Evolutionary conservation across 768 basidiomycete species (phyloP).

Genomic region (Candolleomyces efflorescens): DNA sequence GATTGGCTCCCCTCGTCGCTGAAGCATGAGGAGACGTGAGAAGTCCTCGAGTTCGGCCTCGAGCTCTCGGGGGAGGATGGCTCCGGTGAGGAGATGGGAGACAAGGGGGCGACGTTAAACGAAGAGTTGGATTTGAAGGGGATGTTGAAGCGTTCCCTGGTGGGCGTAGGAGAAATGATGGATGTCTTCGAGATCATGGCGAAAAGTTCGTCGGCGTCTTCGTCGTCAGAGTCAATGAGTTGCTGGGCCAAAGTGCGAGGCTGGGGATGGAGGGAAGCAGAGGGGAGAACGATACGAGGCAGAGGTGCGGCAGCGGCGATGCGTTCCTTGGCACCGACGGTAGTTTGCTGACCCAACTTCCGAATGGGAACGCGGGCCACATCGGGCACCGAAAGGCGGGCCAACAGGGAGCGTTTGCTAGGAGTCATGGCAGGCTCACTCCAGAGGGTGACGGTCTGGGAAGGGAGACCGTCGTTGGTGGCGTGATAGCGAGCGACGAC

Average conservation of each 20-base stretch:
- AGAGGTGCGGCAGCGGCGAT: conserved; percentile 14
- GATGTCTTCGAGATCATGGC: conserved; percentile 28
- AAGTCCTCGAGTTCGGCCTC: conserved; percentile 39
- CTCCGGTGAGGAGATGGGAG: conserved; percentile 19
- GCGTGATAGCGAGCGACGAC: conserved; percentile 26
- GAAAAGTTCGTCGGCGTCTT: conserved; percentile 33
- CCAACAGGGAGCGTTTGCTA: conserved; percentile 14
- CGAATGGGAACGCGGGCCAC: conserved; percentile 23
- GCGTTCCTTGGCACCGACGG: conserved; percentile 8
- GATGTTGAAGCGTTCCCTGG: conserved; percentile 22
- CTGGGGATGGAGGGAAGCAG: conserved; percentile 14
- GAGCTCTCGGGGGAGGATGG: conserved; percentile 23
- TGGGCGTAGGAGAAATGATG: conserved; percentile 32
- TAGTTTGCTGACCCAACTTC: conserved; percentile 20
- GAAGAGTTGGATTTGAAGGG: conserved; percentile 9
- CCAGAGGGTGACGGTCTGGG: conserved; percentile 25
- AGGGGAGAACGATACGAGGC: conserved; percentile 12
- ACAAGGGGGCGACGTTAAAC: conserved; percentile 13
- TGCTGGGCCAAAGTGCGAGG: conserved; percentile 30
- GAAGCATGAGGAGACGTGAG: conserved; percentile 28
- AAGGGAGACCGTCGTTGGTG: conserved; percentile 9
- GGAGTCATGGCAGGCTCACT: conserved; percentile 16
- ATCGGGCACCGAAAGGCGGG: conserved; percentile 12
- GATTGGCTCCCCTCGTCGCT: conserved; percentile 25
- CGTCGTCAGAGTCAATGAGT: conserved; percentile 25